These are phyloP conservation scores for Oemleria cerasiformis DNA, from an alignment of 306 rosid species.

Conservation along the genomic window DNA sequence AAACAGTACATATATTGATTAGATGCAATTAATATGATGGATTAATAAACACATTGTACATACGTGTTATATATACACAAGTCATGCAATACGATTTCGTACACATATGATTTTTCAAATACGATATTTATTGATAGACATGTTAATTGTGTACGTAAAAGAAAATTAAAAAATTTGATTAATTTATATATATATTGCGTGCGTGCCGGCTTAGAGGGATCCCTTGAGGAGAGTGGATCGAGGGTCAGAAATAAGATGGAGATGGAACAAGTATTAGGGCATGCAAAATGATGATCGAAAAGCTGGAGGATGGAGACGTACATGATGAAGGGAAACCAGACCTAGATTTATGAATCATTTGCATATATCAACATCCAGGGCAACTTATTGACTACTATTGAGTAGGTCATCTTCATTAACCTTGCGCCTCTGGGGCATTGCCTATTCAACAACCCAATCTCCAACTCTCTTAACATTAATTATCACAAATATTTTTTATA, in stretches of 20 bases:
- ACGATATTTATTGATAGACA: no score
- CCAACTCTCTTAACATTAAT: no score
- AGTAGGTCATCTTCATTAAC: constrained; percentile 27
- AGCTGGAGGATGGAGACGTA: constrained; percentile 32
- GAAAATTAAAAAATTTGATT: not conserved
- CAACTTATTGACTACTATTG: no score
- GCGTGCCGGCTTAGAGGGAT: not conserved
- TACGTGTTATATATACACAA: not conserved
- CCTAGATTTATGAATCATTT: not conserved
- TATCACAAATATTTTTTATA: no score
- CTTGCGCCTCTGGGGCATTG: not conserved
- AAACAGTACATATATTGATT: not conserved
- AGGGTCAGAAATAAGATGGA: not conserved
- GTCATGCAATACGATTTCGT: not conserved
- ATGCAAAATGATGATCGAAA: not conserved
- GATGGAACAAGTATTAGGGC: not conserved
- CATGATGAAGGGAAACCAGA: constrained; percentile 2
- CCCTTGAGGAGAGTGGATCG: not conserved
- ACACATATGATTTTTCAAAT: not conserved
- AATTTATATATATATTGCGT: not conserved
- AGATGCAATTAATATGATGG: not conserved
- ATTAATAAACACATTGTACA: not conserved
- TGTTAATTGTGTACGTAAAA: no score
- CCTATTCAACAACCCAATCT: constrained; percentile 23
- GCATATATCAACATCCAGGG: not conserved